Percentiles rank a stretch among this genome's conserved stretches.
Conservation (phyloP, 345 rosid species). For the Gossypium arboreum region DNA sequence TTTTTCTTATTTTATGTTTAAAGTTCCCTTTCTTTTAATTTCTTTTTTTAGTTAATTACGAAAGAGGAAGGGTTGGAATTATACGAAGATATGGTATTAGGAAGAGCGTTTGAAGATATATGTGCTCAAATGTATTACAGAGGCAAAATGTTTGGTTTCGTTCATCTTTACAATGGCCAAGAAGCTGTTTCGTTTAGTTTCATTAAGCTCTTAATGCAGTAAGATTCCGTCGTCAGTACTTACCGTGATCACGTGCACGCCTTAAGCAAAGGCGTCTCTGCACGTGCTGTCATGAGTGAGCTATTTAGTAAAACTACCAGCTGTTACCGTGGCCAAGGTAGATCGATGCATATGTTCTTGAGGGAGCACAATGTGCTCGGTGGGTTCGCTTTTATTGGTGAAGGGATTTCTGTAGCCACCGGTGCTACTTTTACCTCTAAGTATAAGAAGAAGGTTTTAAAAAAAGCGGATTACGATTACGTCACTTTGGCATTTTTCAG, state of each 20-base stretch:
- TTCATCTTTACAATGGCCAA: constrained; percentile 80
- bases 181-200: constrained; percentile 80
- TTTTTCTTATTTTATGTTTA: background rate
- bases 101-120: constrained; percentile 77
- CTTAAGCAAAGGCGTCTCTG: constrained; percentile 75
- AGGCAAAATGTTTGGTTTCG: constrained; percentile 73
- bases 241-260: constrained; percentile 87
- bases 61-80: constrained; percentile 69
- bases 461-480: constrained; percentile 46
- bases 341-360: constrained; percentile 89
- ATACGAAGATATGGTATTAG: constrained; percentile 73
- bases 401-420: constrained; percentile 78
- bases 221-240: constrained; percentile 64
- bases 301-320: constrained; percentile 74
- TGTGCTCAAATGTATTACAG: constrained; percentile 84
- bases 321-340: constrained; percentile 84
- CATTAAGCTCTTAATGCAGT: constrained; percentile 54
- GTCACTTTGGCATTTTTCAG: constrained; percentile 76
- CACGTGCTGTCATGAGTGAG: constrained; percentile 72
- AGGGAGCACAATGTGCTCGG: constrained; percentile 81
- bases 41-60: constrained; percentile 40
- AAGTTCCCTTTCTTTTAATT: too few species aligned
- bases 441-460: constrained; percentile 70
- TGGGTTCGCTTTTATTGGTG: constrained; percentile 82
- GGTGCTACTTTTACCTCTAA: constrained; percentile 71